phyloP scores from a whole-genome alignment of 2,329 filamentous ascomycete species.

The Exophiala alcalophila region DNA sequence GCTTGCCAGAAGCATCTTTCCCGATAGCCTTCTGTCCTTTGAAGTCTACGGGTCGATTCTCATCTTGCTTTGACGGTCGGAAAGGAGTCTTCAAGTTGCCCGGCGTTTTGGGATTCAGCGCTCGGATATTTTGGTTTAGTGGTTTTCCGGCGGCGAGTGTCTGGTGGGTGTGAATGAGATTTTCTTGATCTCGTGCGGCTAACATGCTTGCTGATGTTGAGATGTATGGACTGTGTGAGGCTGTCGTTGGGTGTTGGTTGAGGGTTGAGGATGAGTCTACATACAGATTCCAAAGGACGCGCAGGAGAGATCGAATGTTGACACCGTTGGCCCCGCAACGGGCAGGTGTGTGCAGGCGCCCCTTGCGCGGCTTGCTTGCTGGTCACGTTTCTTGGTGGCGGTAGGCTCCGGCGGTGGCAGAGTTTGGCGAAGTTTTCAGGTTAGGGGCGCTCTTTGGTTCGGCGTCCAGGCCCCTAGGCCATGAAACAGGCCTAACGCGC shows the following conservation, averaged over 20 bases:
- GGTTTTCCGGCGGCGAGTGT: slow-evolving; percentile 68
- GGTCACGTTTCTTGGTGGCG: too few relatives aligned
- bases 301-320: slow-evolving; percentile 17
- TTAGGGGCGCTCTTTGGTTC: too few relatives aligned
- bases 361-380: background rate
- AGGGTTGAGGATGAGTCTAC: too few relatives aligned
- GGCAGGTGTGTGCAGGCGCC: background rate
- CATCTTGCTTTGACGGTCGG: slow-evolving; percentile 74
- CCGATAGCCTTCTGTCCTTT: slow-evolving; percentile 59
- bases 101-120: slow-evolving; percentile 72
- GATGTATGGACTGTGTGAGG: slow-evolving; percentile 14
- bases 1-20: slow-evolving; percentile 51
- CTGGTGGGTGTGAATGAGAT: slow-evolving; percentile 73
- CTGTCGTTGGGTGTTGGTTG: slow-evolving; percentile 10
- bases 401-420: slow-evolving; percentile 1
- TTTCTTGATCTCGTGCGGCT: slow-evolving; percentile 82
- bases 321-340: slow-evolving; percentile 33
- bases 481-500: slow-evolving; percentile 14
- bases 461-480: slow-evolving; percentile 2
- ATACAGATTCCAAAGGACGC: background rate
- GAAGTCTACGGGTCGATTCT: slow-evolving; percentile 66
- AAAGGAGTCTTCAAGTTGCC: slow-evolving; percentile 79
- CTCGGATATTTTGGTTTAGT: slow-evolving; percentile 62
- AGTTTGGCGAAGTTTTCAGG: too few relatives aligned
- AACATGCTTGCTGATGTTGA: slow-evolving; percentile 57